Conservation (phyloP, 2,329 filamentous ascomycete genomes). For the Fusarium scirpi region DNA sequence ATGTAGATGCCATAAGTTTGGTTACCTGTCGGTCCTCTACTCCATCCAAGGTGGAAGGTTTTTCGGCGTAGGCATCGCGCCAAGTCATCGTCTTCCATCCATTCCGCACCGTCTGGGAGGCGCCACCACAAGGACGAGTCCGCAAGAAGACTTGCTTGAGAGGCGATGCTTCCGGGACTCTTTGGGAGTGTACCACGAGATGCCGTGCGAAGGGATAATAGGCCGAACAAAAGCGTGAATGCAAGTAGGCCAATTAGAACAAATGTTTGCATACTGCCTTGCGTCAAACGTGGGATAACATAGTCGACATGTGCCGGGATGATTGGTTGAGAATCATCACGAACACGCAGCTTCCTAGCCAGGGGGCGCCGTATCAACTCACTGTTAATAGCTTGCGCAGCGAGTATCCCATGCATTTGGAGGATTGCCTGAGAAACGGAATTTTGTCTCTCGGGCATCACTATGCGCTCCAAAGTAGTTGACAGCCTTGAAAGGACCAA, state of each 20-base stretch:
- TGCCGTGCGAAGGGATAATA: conserved; percentile 43
- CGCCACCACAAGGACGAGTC: conserved; percentile 48
- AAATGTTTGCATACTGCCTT: conserved; percentile 40
- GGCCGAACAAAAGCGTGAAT: conserved; percentile 37
- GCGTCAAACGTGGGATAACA: conserved; percentile 39
- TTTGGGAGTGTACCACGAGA: conserved; percentile 42
- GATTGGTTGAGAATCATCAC: conserved; percentile 9
- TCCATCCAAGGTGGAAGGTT: conserved; percentile 46
- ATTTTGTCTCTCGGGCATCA: conserved; percentile 38
- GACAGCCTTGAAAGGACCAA: conserved; percentile 44
- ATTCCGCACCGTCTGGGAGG: conserved; percentile 45
- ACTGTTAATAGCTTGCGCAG: conserved; percentile 45
- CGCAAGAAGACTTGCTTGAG: conserved; percentile 47
- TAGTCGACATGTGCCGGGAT: conserved; percentile 41
- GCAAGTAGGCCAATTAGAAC: conserved; percentile 40
- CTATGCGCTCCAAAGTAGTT: conserved; percentile 39
- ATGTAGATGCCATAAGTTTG: conserved; percentile 45
- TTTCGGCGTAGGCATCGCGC: conserved; percentile 44
- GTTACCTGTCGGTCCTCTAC: conserved; percentile 27
- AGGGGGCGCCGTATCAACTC: conserved; percentile 27
- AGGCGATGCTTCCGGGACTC: conserved; percentile 48
- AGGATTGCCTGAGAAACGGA: conserved; percentile 41
- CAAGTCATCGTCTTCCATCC: conserved; percentile 46
- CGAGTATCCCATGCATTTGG: conserved; percentile 44
- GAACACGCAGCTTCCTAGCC: conserved; percentile 25